A percentile compares a stretch with the other conserved stretches of the same genome.
These are phyloP conservation scores for Rutstroemia sp. DNA, from an alignment of 2,329 filamentous ascomycete species.

Conservation along the genomic window DNA sequence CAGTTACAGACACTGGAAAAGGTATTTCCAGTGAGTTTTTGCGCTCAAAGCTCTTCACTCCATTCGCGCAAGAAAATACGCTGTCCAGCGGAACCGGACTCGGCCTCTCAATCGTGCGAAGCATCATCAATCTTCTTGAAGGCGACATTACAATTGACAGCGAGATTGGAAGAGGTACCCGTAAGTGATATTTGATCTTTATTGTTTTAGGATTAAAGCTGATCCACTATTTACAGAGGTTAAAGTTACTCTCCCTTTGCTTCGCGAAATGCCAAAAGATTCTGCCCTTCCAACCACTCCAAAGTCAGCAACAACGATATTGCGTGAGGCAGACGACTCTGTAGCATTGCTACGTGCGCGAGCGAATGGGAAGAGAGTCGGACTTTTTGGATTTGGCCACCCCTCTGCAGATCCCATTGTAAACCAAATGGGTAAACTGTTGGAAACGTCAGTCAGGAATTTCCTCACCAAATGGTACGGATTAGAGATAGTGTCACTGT, in stretches of 20 bases:
- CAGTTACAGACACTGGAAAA: constrained; percentile 66
- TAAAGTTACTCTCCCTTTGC: constrained; percentile 26
- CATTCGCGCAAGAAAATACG: constrained; percentile 57
- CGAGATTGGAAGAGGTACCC: constrained; percentile 46
- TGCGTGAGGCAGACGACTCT: constrained; percentile 22
- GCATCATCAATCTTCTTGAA: constrained; percentile 51
- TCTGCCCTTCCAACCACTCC: constrained; percentile 12
- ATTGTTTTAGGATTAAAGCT: constrained; percentile 2
- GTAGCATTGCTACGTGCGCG: constrained; percentile 18
- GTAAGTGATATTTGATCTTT: constrained; percentile 29
- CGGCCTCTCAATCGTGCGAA: constrained; percentile 57
- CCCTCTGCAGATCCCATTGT: constrained; percentile 19
- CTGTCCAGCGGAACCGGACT: constrained; percentile 55
- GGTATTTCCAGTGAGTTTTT: constrained; percentile 61
- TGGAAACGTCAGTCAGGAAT: constrained; percentile 23
- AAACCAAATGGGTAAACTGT: constrained; percentile 14
- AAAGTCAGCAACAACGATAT: constrained; percentile 16
- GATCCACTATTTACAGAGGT: constrained; percentile 20
- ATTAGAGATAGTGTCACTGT: constrained; percentile 23
- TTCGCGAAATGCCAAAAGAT: constrained; percentile 23
- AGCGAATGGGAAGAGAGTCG: constrained; percentile 18
- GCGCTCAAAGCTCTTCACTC: constrained; percentile 51
- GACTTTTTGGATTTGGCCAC: constrained; percentile 25
- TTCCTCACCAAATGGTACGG: constrained; percentile 29
- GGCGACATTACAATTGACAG: constrained; percentile 54